A percentile compares a stretch with the other conserved stretches of the same genome.
phyloP scores from a whole-genome alignment of 2,329 filamentous ascomycete genomes.

The Biscogniauxia marginata region DNA sequence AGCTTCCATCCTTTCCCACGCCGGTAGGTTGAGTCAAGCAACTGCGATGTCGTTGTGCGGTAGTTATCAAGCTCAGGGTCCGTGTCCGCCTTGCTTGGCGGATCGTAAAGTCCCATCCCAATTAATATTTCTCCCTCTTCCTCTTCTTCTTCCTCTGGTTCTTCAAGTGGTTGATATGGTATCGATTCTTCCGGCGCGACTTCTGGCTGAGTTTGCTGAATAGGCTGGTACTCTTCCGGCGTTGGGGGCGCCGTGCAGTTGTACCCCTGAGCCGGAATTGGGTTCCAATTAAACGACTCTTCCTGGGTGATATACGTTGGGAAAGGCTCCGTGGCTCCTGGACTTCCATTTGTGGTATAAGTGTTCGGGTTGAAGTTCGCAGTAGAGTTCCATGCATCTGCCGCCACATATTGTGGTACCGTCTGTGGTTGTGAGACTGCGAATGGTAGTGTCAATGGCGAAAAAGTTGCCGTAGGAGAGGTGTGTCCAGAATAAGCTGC shows the following conservation, averaged over 20 bases:
- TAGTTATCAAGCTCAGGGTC: conserved; percentile 55
- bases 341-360: conserved; percentile 24
- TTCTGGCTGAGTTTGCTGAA: conserved; percentile 46
- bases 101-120: conserved; percentile 81
- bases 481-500: conserved; percentile 56
- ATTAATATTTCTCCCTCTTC: conserved; percentile 69
- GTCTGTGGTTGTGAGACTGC: conserved; percentile 32
- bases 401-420: conserved; percentile 39
- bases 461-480: conserved; percentile 55
- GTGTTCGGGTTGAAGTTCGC: conserved; percentile 33
- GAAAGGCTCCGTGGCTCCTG: conserved; percentile 33
- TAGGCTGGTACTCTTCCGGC: conserved; percentile 55
- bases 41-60: conserved; percentile 51
- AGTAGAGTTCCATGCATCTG: conserved; percentile 38
- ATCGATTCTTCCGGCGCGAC: conserved; percentile 49
- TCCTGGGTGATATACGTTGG: conserved; percentile 26
- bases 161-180: conserved; percentile 49
- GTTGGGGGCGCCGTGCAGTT: conserved; percentile 56
- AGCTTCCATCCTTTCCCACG: conserved; percentile 75
- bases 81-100: conserved; percentile 56
- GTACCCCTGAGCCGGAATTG: conserved; percentile 45
- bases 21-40: conserved; percentile 52
- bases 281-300: conserved; percentile 44
- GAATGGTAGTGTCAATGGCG: conserved; percentile 51
- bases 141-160: conserved; percentile 46